These are phyloP conservation scores for Gloeopeniophorella convolvens DNA, from an alignment of 768 basidiomycete genomes.

Conservation along the genomic window DNA sequence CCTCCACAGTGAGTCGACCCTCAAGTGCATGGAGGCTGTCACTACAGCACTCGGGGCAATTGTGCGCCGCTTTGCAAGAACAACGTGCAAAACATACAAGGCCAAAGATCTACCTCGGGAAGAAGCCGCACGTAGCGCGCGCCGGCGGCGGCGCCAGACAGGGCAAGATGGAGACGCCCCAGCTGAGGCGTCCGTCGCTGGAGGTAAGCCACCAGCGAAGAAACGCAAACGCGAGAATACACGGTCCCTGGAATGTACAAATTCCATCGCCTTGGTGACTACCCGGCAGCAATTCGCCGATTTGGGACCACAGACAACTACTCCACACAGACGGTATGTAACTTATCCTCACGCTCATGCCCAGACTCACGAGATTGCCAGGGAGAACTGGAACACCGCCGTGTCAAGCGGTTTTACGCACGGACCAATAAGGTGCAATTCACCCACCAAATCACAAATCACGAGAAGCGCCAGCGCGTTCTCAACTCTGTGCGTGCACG, in stretches of 20 bases:
- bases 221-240: no score
- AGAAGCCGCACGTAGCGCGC: background rate
- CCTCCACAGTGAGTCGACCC: slow-evolving; percentile 23
- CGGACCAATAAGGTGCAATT: slow-evolving; percentile 24
- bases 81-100: slow-evolving; percentile 16
- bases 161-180: background rate
- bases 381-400: slow-evolving; percentile 33
- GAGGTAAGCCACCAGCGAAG: slow-evolving; percentile 28
- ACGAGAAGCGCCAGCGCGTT: slow-evolving; percentile 17
- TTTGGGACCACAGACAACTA: no score
- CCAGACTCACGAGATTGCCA: slow-evolving; percentile 4
- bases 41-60: slow-evolving; percentile 9
- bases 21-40: slow-evolving; percentile 1
- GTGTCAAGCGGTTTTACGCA: no score
- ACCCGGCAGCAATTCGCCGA: slow-evolving; percentile 22
- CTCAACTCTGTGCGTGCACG: background rate
- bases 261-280: slow-evolving; percentile 32
- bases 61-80: slow-evolving; percentile 14
- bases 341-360: background rate
- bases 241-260: no score
- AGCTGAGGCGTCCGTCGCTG: background rate
- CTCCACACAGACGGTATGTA: slow-evolving; percentile 29
- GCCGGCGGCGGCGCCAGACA: no score
- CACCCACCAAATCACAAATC: slow-evolving; percentile 22
- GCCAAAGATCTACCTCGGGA: slow-evolving; percentile 17